Percentiles rank a stretch among this genome's conserved stretches.
These are phyloP conservation scores for Globisporangium paddicum DNA, from an alignment of 352 stramenopile genomes.

Conservation along the genomic window DNA sequence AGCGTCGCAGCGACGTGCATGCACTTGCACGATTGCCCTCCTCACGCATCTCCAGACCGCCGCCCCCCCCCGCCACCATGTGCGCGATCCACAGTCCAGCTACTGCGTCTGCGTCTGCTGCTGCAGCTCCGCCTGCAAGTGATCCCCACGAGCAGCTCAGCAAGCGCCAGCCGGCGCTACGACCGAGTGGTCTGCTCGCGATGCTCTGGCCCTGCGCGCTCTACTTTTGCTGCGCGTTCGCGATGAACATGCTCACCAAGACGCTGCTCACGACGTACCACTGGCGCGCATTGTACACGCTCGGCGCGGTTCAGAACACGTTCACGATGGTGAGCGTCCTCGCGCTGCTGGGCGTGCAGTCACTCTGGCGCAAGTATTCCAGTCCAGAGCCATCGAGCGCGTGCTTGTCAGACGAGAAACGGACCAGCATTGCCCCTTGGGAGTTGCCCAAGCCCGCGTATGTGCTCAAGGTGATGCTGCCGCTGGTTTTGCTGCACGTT, in stretches of 20 bases:
- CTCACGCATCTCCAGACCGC: not conserved
- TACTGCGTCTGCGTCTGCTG: not conserved
- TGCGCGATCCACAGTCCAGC: not conserved
- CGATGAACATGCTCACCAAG: conserved; percentile 80
- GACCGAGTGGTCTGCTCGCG: conserved; percentile 13
- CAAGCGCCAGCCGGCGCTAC: not conserved
- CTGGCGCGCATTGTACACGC: conserved; percentile 56
- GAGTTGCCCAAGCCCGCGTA: conserved; percentile 7
- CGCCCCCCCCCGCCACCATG: too few species aligned
- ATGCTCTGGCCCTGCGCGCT: conserved; percentile 59
- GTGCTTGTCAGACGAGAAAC: not conserved
- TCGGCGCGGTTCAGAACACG: conserved; percentile 56
- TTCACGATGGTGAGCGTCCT: conserved; percentile 50
- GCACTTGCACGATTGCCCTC: too few species aligned
- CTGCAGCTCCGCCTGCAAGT: not conserved
- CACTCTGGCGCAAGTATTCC: conserved; percentile 4
- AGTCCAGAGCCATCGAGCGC: not conserved
- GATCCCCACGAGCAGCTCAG: not conserved
- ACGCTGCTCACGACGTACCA: conserved; percentile 52
- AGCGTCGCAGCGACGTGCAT: not conserved
- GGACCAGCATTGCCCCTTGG: not conserved
- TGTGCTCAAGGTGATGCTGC: conserved; percentile 34
- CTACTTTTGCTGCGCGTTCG: conserved; percentile 63
- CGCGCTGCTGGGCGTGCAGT: conserved; percentile 17
- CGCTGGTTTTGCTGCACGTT: conserved; percentile 45